Evolutionary conservation across 148 eudicot species (phyloP).

Genomic region (Cornus controversa): DNA sequence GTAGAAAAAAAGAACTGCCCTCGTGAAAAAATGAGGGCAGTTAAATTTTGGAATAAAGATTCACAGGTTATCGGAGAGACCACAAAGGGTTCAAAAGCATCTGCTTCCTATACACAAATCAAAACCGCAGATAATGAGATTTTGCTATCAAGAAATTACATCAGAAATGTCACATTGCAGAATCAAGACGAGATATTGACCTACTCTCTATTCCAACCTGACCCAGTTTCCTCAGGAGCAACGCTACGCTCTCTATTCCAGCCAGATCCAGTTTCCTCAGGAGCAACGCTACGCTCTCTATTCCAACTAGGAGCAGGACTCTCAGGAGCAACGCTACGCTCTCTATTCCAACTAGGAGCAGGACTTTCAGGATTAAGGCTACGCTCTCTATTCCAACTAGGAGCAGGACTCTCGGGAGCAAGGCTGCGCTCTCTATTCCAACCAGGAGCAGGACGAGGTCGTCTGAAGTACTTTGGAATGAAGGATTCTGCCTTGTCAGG

Average conservation of each 20-base stretch:
- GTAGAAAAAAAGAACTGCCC: background rate
- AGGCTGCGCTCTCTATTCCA: conserved; percentile 3
- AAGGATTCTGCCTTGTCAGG: conserved; percentile 68
- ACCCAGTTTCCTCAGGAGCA: conserved; percentile 8
- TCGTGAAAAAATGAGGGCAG: background rate
- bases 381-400: background rate
- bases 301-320: background rate
- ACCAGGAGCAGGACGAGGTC: conserved; percentile 37
- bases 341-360: background rate
- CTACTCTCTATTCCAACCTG: too few relatives aligned
- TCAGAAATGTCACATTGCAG: too few relatives aligned
- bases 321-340: conserved; percentile 1
- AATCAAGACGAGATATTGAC: too few relatives aligned
- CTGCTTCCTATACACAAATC: background rate
- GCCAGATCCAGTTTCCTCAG: conserved; percentile 15
- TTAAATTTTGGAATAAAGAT: background rate
- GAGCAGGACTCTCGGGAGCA: conserved; percentile 10
- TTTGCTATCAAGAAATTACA: too few relatives aligned
- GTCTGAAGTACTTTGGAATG: conserved; percentile 56
- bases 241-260: too few relatives aligned
- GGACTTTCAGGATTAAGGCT: conserved; percentile 4
- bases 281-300: conserved; percentile 1
- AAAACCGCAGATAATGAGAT: background rate
- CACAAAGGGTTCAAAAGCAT: background rate
- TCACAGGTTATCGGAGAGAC: background rate